phyloP scores from a whole-genome alignment of 305 asterid genomes.

The Fraxinus albicans region DNA sequence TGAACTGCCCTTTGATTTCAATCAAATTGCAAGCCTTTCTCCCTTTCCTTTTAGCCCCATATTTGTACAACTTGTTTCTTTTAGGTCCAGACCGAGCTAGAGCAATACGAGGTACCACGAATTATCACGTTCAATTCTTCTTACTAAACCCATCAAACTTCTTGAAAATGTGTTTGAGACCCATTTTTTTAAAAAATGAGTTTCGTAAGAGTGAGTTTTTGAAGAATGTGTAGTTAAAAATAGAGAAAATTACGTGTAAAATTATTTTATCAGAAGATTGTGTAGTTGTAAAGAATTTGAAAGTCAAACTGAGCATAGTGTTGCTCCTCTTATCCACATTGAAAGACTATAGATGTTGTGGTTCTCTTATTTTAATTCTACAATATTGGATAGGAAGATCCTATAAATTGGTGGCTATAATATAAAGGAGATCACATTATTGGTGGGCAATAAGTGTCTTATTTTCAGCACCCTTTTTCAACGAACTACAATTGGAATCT shows the following conservation, averaged over 20 bases:
- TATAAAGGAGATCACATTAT: slow-evolving; percentile 15
- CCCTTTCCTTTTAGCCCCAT: not conserved
- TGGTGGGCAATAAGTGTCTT: slow-evolving; percentile 32
- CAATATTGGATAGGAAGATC: slow-evolving; percentile 1
- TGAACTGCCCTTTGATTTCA: not conserved
- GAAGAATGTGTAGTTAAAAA: no score
- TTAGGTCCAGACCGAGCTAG: not conserved
- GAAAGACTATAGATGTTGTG: not conserved
- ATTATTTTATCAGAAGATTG: no score
- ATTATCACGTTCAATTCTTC: not conserved
- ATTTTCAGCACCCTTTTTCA: slow-evolving; percentile 7
- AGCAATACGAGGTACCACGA: not conserved
- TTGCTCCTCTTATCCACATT: slow-evolving; percentile 17
- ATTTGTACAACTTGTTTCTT: not conserved
- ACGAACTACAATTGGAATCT: slow-evolving; percentile 9
- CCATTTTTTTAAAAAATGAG: not conserved
- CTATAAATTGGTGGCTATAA: slow-evolving; percentile 15
- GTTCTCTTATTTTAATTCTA: slow-evolving; percentile 14
- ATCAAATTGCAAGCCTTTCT: not conserved
- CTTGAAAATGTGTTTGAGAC: not conserved
- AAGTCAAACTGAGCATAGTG: not conserved
- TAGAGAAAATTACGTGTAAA: not conserved
- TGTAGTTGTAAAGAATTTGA: not conserved
- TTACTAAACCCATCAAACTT: not conserved
- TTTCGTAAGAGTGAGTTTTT: not conserved